Conservation (phyloP, 2,329 filamentous ascomycete species). For the Herpotrichia juniperi region DNA sequence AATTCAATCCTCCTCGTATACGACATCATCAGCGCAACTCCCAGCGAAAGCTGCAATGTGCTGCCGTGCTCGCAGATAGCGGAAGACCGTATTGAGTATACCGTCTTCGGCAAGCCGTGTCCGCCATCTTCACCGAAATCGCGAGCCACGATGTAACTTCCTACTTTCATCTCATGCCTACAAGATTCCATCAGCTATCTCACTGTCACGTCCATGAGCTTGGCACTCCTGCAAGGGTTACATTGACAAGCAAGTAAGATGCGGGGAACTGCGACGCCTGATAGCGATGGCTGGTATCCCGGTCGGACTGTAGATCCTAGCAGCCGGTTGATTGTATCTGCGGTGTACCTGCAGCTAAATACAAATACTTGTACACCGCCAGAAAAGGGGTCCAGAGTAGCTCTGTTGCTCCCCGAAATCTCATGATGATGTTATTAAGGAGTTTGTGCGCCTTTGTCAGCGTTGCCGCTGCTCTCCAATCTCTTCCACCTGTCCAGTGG, state of each 20-base stretch:
- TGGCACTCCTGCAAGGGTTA: conserved; percentile 17
- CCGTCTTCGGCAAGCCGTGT: background rate
- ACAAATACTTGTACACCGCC: conserved; percentile 16
- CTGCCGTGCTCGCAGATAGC: background rate
- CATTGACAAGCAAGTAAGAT: conserved; percentile 21
- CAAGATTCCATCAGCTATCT: background rate
- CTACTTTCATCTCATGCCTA: background rate
- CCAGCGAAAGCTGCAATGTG: background rate
- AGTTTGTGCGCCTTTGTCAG: conserved; percentile 14
- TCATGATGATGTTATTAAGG: conserved; percentile 19
- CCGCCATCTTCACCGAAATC: background rate
- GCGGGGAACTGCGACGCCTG: conserved; percentile 29
- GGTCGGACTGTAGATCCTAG: conserved; percentile 2
- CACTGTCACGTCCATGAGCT: background rate
- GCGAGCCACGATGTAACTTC: conserved; percentile 6
- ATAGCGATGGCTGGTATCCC: conserved; percentile 10
- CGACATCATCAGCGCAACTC: background rate
- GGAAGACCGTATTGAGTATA: background rate
- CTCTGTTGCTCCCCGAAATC: background rate
- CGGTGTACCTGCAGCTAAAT: conserved; percentile 16
- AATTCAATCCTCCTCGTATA: background rate
- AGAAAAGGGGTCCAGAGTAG: background rate
- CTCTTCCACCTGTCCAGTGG: conserved; percentile 47
- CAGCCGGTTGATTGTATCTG: background rate
- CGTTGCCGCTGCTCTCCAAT: conserved; percentile 43